phyloP scores from a whole-genome alignment of 1,284 basidiomycete genomes.

The Cerioporus squamosus region DNA sequence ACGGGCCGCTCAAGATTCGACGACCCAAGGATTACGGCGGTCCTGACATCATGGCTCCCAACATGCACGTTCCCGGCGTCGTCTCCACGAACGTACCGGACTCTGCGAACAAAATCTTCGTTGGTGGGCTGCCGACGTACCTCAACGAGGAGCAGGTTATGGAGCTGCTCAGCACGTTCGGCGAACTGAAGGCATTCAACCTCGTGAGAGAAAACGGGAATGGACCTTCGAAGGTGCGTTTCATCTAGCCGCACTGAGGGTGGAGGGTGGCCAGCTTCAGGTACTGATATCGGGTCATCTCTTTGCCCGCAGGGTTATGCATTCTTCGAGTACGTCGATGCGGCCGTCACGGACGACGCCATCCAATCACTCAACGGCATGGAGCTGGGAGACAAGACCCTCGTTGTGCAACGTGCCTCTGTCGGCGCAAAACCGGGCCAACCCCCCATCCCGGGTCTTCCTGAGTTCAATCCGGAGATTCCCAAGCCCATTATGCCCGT shows the following conservation, averaged over 20 bases:
- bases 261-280: not conserved
- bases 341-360: slow-evolving; percentile 89
- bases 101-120: slow-evolving; percentile 97
- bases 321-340: slow-evolving; percentile 97
- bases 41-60: slow-evolving; percentile 61
- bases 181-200: slow-evolving; percentile 97
- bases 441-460: slow-evolving; percentile 59
- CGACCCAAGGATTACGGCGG: slow-evolving; percentile 97
- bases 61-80: slow-evolving; percentile 88
- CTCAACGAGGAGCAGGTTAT: slow-evolving; percentile 97
- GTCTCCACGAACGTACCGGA: slow-evolving; percentile 98
- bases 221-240: slow-evolving; percentile 82
- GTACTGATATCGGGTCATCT: slow-evolving; percentile 6
- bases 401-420: slow-evolving; percentile 97
- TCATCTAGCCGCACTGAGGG: not conserved
- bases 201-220: slow-evolving; percentile 93
- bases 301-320: slow-evolving; percentile 83
- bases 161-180: slow-evolving; percentile 96
- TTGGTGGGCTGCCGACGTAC: slow-evolving; percentile 95
- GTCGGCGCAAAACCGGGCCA: slow-evolving; percentile 83
- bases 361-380: slow-evolving; percentile 97
- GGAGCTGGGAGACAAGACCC: slow-evolving; percentile 95
- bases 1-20: slow-evolving; percentile 91
- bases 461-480: slow-evolving; percentile 76
- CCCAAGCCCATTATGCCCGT: slow-evolving; percentile 85